phyloP scores from a whole-genome alignment of 2,329 filamentous ascomycete species.

The Grosmannia clavigera region DNA sequence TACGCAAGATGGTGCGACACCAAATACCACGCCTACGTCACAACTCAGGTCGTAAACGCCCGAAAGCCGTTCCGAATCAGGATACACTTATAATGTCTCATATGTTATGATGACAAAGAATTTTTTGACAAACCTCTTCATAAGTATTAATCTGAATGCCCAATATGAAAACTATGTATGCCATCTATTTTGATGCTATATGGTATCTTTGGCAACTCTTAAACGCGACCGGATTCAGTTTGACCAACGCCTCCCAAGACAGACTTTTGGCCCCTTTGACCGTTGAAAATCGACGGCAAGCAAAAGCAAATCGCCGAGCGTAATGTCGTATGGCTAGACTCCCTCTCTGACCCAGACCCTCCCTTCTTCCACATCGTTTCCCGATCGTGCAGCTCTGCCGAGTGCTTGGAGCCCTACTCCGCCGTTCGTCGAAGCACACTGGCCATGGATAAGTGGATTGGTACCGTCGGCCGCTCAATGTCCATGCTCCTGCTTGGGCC shows the following conservation, averaged over 20 bases:
- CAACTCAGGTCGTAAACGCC: neutral
- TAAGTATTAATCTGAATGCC: neutral
- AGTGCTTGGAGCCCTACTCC: neutral
- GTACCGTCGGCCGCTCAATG: slow-evolving; percentile 30
- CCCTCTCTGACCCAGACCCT: neutral
- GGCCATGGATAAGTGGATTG: slow-evolving; percentile 20
- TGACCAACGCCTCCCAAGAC: neutral
- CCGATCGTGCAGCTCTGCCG: neutral
- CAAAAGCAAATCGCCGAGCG: neutral
- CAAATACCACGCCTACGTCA: neutral
- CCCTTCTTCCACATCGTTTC: neutral
- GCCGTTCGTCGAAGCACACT: slow-evolving; percentile 14
- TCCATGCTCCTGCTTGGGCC: slow-evolving; percentile 46
- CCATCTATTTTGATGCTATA: neutral
- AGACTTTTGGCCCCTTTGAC: neutral
- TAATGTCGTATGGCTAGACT: neutral
- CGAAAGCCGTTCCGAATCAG: neutral
- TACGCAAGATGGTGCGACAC: slow-evolving; percentile 1
- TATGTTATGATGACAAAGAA: too few relatives aligned
- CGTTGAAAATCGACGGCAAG: neutral
- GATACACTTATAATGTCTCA: too few relatives aligned
- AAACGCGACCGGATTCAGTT: neutral
- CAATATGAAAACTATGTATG: neutral
- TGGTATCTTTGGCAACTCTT: neutral
- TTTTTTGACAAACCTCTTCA: neutral